Conservation (phyloP, 2,329 filamentous ascomycete genomes). For the Dactylella cylindrospora region DNA sequence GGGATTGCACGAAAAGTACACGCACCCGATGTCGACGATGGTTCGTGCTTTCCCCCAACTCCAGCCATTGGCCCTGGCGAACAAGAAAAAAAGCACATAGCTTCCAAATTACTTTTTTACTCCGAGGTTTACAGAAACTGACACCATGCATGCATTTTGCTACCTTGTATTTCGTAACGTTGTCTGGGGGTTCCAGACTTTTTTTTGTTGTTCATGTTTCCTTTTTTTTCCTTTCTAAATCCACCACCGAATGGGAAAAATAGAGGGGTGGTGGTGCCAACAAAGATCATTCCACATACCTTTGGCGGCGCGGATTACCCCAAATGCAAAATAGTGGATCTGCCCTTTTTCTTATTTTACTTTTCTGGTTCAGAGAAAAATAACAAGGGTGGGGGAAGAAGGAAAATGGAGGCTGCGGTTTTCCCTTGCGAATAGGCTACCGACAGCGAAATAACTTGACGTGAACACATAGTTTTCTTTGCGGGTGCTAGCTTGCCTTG, state of each 20-base stretch:
- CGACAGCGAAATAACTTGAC: constrained; percentile 15
- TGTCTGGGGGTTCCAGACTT: no score
- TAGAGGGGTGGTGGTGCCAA: constrained; percentile 7
- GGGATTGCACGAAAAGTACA: constrained; percentile 2
- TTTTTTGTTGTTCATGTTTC: no score
- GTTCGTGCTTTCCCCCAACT: constrained; percentile 11
- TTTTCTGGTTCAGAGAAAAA: no score
- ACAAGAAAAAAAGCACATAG: constrained; percentile 8
- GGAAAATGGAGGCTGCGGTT: not conserved
- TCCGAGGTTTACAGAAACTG: constrained; percentile 1
- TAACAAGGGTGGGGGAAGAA: constrained; percentile 6
- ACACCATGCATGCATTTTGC: no score
- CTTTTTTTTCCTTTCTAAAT: constrained; percentile 22
- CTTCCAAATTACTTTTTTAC: not conserved
- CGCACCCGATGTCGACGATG: constrained; percentile 2
- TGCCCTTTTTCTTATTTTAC: no score
- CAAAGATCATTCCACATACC: constrained; percentile 26
- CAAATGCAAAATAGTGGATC: no score
- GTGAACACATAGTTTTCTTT: constrained; percentile 16
- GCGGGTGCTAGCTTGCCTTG: constrained; percentile 19
- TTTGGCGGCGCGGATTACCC: constrained; percentile 38
- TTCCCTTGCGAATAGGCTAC: constrained; percentile 31
- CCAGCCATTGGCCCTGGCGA: no score
- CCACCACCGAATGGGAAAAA: not conserved
- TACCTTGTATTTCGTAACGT: no score